A percentile compares a stretch with the other conserved stretches of the same genome.
phyloP scores from a whole-genome alignment of 208 protist genomes.

The Crithidia sp. region DNA sequence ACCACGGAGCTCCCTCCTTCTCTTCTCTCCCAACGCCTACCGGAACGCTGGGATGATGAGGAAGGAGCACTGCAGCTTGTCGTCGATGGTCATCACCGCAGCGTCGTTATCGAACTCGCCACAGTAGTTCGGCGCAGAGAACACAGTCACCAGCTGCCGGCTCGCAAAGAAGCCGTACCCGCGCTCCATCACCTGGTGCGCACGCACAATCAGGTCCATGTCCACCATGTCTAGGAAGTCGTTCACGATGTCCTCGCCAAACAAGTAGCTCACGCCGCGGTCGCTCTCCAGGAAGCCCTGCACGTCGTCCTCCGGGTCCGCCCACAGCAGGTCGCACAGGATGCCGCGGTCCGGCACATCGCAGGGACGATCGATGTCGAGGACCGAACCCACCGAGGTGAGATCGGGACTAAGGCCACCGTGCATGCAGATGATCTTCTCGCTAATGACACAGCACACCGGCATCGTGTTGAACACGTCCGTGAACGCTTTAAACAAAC shows the following conservation, averaged over 20 bases:
- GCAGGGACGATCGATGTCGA: constrained; percentile 96
- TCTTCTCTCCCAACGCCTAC: constrained; percentile 58
- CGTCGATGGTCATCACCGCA: constrained; percentile 97
- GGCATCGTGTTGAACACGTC: constrained; percentile 99
- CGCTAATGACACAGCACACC: constrained; percentile 98
- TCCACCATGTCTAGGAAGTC: constrained; percentile 99
- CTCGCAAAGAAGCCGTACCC: constrained; percentile 99
- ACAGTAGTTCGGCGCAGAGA: constrained; percentile 99
- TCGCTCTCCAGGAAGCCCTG: constrained; percentile 97
- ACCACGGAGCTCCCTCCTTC: constrained; percentile 50
- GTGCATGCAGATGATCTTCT: constrained; percentile 99
- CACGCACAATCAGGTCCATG: constrained; percentile 99
- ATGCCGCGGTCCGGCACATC: constrained; percentile 99
- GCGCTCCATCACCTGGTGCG: constrained; percentile 98
- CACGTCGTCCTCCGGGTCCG: constrained; percentile 95
- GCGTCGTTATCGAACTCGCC: constrained; percentile 99
- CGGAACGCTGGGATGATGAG: constrained; percentile 75
- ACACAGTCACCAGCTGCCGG: constrained; percentile 99
- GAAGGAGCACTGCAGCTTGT: constrained; percentile 98
- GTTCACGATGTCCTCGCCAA: constrained; percentile 97
- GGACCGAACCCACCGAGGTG: constrained; percentile 93
- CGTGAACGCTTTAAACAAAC: constrained; percentile 99
- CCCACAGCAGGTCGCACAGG: constrained; percentile 99
- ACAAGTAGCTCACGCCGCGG: constrained; percentile 98
- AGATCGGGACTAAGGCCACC: constrained; percentile 98